Evolutionary conservation across 2,329 filamentous ascomycete genomes (phyloP).

Genomic region (Pleurostoma richardsiae): DNA sequence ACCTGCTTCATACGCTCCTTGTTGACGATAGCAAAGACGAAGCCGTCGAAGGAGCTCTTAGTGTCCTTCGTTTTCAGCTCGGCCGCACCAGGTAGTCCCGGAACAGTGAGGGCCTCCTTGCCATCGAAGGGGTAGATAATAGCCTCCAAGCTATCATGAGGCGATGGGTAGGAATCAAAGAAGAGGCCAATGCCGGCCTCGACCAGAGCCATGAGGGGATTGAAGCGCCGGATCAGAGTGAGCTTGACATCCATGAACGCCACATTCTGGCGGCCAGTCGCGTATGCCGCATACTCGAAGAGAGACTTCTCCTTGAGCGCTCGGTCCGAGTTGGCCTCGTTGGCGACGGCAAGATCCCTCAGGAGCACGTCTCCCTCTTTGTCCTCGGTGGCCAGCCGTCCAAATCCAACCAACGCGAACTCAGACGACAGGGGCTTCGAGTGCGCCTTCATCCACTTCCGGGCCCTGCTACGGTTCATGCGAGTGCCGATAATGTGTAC

Average conservation of each 20-base stretch:
- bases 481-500: constrained; percentile 78
- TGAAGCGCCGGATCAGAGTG: constrained; percentile 79
- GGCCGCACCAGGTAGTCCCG: constrained; percentile 53
- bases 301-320: constrained; percentile 80
- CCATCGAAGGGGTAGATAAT: constrained; percentile 87
- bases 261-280: constrained; percentile 85
- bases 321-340: constrained; percentile 27
- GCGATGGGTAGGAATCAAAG: constrained; percentile 67
- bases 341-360: constrained; percentile 42
- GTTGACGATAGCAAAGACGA: constrained; percentile 93
- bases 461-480: constrained; percentile 75
- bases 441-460: constrained; percentile 74
- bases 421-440: constrained; percentile 68
- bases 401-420: constrained; percentile 83
- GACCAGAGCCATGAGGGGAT: constrained; percentile 58
- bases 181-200: constrained; percentile 72
- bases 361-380: constrained; percentile 53
- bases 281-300: constrained; percentile 83
- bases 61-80: constrained; percentile 50
- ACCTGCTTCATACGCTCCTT: constrained; percentile 89
- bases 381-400: constrained; percentile 46
- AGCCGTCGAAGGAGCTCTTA: constrained; percentile 76
- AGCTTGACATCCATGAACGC: constrained; percentile 86
- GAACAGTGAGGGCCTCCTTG: constrained; percentile 75
- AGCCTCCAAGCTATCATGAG: constrained; percentile 70